These are phyloP conservation scores for Achaetomiella virescens DNA, from an alignment of 495 filamentous ascomycete species.

Conservation along the genomic window DNA sequence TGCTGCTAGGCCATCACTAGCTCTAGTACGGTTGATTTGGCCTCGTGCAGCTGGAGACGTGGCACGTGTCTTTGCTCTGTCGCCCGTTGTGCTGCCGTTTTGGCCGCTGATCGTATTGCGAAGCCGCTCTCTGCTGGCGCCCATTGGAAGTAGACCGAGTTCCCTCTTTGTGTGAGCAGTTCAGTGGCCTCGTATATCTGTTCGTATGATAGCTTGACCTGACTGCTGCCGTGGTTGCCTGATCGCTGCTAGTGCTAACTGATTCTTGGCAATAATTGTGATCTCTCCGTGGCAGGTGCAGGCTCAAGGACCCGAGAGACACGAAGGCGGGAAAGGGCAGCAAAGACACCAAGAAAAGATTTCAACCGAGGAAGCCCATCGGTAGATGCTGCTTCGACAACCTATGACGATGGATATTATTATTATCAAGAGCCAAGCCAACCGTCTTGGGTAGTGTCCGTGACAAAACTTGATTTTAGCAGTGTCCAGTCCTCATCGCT, in stretches of 20 bases:
- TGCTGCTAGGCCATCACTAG: not conserved
- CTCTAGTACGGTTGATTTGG: not conserved
- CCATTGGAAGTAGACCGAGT: slow-evolving; percentile 7
- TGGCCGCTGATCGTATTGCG: not conserved
- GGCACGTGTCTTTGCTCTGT: not conserved
- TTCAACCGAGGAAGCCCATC: too few relatives aligned
- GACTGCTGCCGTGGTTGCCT: slow-evolving; percentile 8
- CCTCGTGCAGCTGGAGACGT: not conserved
- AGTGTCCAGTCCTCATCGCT: too few relatives aligned
- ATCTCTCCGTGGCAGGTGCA: slow-evolving; percentile 5
- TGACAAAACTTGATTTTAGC: too few relatives aligned
- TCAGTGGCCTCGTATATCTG: slow-evolving; percentile 5
- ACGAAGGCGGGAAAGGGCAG: too few relatives aligned
- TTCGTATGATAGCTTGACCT: slow-evolving; percentile 5
- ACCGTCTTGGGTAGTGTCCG: too few relatives aligned
- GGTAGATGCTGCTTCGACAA: too few relatives aligned
- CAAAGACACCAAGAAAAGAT: too few relatives aligned
- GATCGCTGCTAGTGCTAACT: slow-evolving; percentile 11
- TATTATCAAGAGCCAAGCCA: too few relatives aligned
- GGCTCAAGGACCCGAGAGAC: too few relatives aligned
- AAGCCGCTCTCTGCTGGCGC: slow-evolving; percentile 5
- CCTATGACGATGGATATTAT: too few relatives aligned
- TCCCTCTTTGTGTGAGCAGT: slow-evolving; percentile 6
- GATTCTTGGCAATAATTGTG: slow-evolving; percentile 11
- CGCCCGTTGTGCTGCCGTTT: slow-evolving; percentile 5